These are phyloP conservation scores for Sarocladium brachiariae DNA, from an alignment of 2,329 filamentous ascomycete genomes.

Conservation along the genomic window DNA sequence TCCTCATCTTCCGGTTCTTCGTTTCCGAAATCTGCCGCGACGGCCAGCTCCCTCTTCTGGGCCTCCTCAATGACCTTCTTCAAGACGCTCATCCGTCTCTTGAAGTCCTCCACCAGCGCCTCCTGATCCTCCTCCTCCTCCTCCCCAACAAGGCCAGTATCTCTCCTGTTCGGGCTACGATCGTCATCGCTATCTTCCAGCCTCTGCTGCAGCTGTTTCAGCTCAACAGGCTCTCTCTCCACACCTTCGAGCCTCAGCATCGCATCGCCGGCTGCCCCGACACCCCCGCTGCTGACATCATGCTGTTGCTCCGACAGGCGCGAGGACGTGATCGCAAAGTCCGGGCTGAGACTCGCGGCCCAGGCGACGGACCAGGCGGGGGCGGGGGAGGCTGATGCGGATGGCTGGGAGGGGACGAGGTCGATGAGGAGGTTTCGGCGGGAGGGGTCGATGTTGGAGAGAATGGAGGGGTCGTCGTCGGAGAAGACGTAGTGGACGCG, in stretches of 20 bases:
- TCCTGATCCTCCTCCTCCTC: slow-evolving; percentile 32
- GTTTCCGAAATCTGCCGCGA: slow-evolving; percentile 11
- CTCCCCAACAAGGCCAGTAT: slow-evolving; percentile 20
- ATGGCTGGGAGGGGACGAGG: slow-evolving; percentile 30
- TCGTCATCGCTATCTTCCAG: slow-evolving; percentile 9
- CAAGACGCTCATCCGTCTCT: slow-evolving; percentile 48
- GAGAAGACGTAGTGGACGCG: slow-evolving; percentile 87
- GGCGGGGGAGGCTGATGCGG: background rate
- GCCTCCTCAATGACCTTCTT: slow-evolving; percentile 47
- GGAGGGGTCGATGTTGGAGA: slow-evolving; percentile 34
- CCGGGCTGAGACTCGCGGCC: slow-evolving; percentile 64
- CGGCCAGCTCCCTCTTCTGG: slow-evolving; percentile 28
- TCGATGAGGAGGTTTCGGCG: slow-evolving; percentile 51
- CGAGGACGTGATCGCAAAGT: slow-evolving; percentile 58
- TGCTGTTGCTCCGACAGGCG: slow-evolving; percentile 37
- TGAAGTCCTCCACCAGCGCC: slow-evolving; percentile 49
- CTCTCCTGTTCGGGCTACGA: background rate
- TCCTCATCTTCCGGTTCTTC: slow-evolving; percentile 11
- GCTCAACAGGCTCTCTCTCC: slow-evolving; percentile 20
- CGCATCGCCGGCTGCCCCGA: slow-evolving; percentile 19
- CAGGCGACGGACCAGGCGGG: slow-evolving; percentile 50
- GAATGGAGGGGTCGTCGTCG: slow-evolving; percentile 77
- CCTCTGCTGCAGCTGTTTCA: slow-evolving; percentile 1
- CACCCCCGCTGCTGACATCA: slow-evolving; percentile 19
- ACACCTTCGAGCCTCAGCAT: slow-evolving; percentile 30